Evolutionary conservation across 805 yeast genomes (phyloP), one percentile per base, ranked within the genome.

Genomic region (Pichia exigua): DNA sequence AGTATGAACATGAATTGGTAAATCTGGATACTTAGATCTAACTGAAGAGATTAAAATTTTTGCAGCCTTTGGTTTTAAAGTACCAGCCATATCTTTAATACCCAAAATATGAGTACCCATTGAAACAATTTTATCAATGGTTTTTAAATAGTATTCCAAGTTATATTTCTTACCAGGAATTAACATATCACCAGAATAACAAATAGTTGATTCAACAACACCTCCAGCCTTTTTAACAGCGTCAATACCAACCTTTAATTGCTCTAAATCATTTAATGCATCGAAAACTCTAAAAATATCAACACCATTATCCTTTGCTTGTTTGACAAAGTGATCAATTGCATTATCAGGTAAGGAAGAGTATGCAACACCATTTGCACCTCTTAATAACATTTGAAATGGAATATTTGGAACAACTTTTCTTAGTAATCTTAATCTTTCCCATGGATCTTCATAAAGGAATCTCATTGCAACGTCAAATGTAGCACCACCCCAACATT

Each of bases 401-500:
- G 99, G 99, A 67, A 94, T 90, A 74, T 94, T 94, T 66, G 99
- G 99, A 56, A 95, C 98, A 53, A 85, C 78, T 64, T 78, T 78
- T 72, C 99, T 82, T 71, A 94, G 76, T 70, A 81, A 79, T 70
- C 96, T 82, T 69, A 94, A 78, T 72, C 99, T 83, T 54, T 80
- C 95, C 99, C 99, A 94, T 59, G 99, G 99, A 69, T 91, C 97
- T 76, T 94, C 99, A 70, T 92, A 89, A 64, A 94, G 77, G 79
- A 94, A 94, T 72, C 99, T 83, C 98, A 94, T 91, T 50, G 96
- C 86, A 50, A 94, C 99, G 66, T 94, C 99, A 64, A 94, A 94
- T 40, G 99, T 94, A 50, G 99, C 99, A 73, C 99, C 99, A 73
- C 99, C 99, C 99, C 99, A 94, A 76, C 99, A 94, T 74, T 94